Conservation (phyloP, 148 eudicot species). For the Rhododendron mucronatum region DNA sequence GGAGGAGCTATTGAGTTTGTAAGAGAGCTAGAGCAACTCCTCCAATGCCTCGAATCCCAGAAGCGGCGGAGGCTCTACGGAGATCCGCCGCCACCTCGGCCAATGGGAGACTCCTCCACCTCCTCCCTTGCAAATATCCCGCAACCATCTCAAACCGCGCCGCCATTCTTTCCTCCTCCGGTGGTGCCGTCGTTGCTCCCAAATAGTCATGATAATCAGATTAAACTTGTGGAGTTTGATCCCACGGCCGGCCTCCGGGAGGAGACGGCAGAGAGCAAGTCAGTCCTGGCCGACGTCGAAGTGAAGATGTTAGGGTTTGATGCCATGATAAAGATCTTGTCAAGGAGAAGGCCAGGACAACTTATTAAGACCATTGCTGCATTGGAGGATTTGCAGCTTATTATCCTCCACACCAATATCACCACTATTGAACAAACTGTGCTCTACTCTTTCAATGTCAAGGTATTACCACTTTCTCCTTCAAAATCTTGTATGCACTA, state of each 20-base stretch:
- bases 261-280: slow-evolving; percentile 82
- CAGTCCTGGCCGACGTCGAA: slow-evolving; percentile 80
- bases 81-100: slow-evolving; percentile 36
- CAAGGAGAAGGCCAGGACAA: slow-evolving; percentile 78
- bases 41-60: slow-evolving; percentile 92
- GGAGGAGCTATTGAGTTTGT: slow-evolving; percentile 98
- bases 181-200: slow-evolving; percentile 11
- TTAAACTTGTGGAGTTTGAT: slow-evolving; percentile 36
- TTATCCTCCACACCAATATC: slow-evolving; percentile 82
- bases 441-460: slow-evolving; percentile 91
- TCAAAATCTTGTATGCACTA: not conserved
- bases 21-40: slow-evolving; percentile 84
- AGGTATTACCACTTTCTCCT: slow-evolving; percentile 34
- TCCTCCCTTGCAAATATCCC: slow-evolving; percentile 22
- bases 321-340: slow-evolving; percentile 85
- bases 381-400: slow-evolving; percentile 74
- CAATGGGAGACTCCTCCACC: slow-evolving; percentile 33
- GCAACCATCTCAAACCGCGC: slow-evolving; percentile 20
- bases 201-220: slow-evolving; percentile 15
- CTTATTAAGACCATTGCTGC: slow-evolving; percentile 77
- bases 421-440: slow-evolving; percentile 97
- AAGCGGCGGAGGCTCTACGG: slow-evolving; percentile 79
- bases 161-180: slow-evolving; percentile 31
- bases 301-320: slow-evolving; percentile 85
- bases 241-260: slow-evolving; percentile 27